Percentiles rank a stretch among this genome's conserved stretches.
Evolutionary conservation across 441 rosid genomes (phyloP).

Genomic region (Gossypium schwendimanii): DNA sequence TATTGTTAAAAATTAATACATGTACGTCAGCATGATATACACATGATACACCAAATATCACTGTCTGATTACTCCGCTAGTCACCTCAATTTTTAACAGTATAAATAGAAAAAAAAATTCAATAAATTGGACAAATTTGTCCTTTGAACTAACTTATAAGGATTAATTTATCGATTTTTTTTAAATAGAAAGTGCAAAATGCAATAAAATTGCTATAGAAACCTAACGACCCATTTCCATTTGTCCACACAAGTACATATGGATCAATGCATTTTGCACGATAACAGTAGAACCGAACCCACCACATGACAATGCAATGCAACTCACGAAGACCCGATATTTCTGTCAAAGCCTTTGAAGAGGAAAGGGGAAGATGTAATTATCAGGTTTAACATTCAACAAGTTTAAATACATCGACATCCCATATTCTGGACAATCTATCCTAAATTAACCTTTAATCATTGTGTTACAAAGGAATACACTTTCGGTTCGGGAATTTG

Average conservation of each 20-base stretch:
- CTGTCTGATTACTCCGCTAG: too few species aligned
- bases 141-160: too few species aligned
- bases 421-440: slow-evolving; percentile 20
- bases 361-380: slow-evolving; percentile 54
- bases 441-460: slow-evolving; percentile 49
- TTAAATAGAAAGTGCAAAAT: too few species aligned
- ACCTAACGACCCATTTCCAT: slow-evolving; percentile 45
- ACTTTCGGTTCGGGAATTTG: slow-evolving; percentile 40
- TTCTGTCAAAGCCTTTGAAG: slow-evolving; percentile 37
- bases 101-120: too few species aligned
- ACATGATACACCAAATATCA: too few species aligned
- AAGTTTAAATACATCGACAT: slow-evolving; percentile 42
- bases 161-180: too few species aligned
- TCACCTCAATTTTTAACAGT: fast-evolving
- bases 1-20: too few species aligned
- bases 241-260: slow-evolving; percentile 37
- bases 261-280: slow-evolving; percentile 51
- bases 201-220: not conserved
- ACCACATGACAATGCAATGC: slow-evolving; percentile 41
- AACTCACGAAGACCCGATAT: slow-evolving; percentile 32
- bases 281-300: slow-evolving; percentile 35
- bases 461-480: slow-evolving; percentile 44
- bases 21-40: too few species aligned
- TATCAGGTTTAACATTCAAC: slow-evolving; percentile 44
- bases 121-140: too few species aligned